phyloP scores from a whole-genome alignment of 768 basidiomycete species.

The Russula compacta region DNA sequence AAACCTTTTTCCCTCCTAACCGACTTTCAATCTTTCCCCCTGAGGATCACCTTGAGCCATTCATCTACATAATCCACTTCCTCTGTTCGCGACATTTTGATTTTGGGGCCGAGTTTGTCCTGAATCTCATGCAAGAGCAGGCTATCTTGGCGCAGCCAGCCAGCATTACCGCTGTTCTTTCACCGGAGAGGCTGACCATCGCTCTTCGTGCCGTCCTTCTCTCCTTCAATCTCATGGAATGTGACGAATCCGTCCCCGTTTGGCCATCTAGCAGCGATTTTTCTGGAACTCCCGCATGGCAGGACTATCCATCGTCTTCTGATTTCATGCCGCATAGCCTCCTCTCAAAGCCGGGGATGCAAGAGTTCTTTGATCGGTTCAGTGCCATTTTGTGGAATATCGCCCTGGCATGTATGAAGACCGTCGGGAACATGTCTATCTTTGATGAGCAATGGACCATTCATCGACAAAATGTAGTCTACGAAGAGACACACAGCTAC shows the following conservation, averaged over 20 bases:
- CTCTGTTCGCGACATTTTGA: slow-evolving; percentile 78
- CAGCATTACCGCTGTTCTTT: slow-evolving; percentile 36
- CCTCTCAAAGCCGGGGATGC: slow-evolving; percentile 54
- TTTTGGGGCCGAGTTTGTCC: slow-evolving; percentile 70
- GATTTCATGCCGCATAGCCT: slow-evolving; percentile 48
- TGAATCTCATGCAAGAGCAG: slow-evolving; percentile 73
- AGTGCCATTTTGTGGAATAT: slow-evolving; percentile 49
- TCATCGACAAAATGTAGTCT: slow-evolving; percentile 45
- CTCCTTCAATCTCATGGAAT: slow-evolving; percentile 63
- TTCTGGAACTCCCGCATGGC: slow-evolving; percentile 38
- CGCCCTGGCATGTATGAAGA: slow-evolving; percentile 48
- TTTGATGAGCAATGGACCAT: slow-evolving; percentile 80
- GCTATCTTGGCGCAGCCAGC: slow-evolving; percentile 36
- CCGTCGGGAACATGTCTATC: slow-evolving; percentile 67
- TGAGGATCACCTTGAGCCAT: slow-evolving; percentile 71
- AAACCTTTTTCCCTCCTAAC: slow-evolving; percentile 70
- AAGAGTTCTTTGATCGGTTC: slow-evolving; percentile 62
- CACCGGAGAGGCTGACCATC: slow-evolving; percentile 66
- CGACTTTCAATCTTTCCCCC: slow-evolving; percentile 49
- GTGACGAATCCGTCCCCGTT: slow-evolving; percentile 54
- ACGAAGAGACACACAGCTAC: slow-evolving; percentile 63
- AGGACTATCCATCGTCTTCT: slow-evolving; percentile 65
- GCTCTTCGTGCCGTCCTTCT: slow-evolving; percentile 70
- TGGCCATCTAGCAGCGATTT: slow-evolving; percentile 81
- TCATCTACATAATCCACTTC: slow-evolving; percentile 75